Evolutionary conservation across 148 eudicot genomes (phyloP).

Genomic region (Vaccinium corymbosum): DNA sequence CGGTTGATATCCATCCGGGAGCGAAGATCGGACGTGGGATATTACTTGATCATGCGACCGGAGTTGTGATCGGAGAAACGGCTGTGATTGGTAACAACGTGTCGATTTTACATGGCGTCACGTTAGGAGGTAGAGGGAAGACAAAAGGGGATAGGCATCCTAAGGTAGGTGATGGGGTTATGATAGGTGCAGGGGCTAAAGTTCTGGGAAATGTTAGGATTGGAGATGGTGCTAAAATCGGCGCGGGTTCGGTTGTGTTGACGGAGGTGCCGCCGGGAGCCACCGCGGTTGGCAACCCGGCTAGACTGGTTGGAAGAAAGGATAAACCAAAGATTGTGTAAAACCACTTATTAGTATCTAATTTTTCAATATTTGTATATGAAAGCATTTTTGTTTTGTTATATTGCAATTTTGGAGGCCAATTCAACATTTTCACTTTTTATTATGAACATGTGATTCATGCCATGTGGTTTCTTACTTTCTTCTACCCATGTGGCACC

Average conservation of each 20-base stretch:
- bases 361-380: neutral
- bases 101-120: conserved; percentile 45
- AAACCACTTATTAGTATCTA: neutral
- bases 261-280: conserved; percentile 32
- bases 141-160: conserved; percentile 48
- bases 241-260: conserved; percentile 37
- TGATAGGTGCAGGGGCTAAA: conserved; percentile 48
- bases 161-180: conserved; percentile 45
- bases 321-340: conserved; percentile 20
- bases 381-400: neutral
- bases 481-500: neutral
- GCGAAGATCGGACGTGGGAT: conserved; percentile 44
- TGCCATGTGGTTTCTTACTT: neutral
- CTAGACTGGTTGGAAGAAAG: conserved; percentile 31
- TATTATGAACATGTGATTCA: neutral
- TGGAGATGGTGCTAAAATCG: conserved; percentile 38
- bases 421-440: neutral
- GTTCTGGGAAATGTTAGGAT: conserved; percentile 33
- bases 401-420: neutral
- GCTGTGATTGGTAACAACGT: conserved; percentile 44
- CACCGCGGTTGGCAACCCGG: conserved; percentile 58
- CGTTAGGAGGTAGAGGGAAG: conserved; percentile 55
- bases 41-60: conserved; percentile 52
- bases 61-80: conserved; percentile 52
- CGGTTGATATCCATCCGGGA: conserved; percentile 50